Base-by-base conservation (phyloP, 176 grass and related monocot species). In the Phoenix roebelenii region DNA sequence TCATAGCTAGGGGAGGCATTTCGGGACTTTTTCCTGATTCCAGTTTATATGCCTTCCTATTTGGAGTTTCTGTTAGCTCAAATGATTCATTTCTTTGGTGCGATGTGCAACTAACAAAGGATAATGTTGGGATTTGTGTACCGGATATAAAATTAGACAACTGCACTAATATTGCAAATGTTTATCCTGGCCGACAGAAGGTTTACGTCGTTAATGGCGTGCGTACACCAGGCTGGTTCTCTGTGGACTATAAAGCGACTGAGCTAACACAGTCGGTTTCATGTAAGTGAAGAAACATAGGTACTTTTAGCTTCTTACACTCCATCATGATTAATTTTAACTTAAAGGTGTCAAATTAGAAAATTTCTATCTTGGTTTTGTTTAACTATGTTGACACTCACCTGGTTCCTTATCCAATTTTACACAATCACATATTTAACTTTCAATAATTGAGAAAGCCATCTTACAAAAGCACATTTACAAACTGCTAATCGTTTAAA, bases 1-100 rank as follows among this genome's bases (percentile, higher is more conserved):
- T 95, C 52, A 67, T 95, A 62, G 85, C 89, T 53, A 89, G 77
- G 61, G 89, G 89, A 51, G 89, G 89, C 12, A 89, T 95, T 59
- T 95, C 89, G 16, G 89, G 89, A 23, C 19, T 95, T 25, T 95
- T 89, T 72, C 89, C 89, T 1, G 85, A 89, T 75, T 95, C 89
- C 4, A 89, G 89, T 18, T 51, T 68, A 59, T 20, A n/a, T 5
- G 75, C 85, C 2, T 95, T 85, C 18, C 12, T 10, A 12, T 82
- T 89, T 19, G 66, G 73, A 6, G 50, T 71, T 25, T 0, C 18
- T 16, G 22, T 64, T n/a, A 85, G 89, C 71, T 85, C 72, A 3
- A 26, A 67, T 0, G 73, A 72, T 9, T 83, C 89, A 2, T 50
- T 83, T 54, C 65, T 95, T 5, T 88, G 82, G 23, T 95, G 89